phyloP scores from a whole-genome alignment of 1,284 basidiomycete genomes.

The Ceratobasidium papillatum region DNA sequence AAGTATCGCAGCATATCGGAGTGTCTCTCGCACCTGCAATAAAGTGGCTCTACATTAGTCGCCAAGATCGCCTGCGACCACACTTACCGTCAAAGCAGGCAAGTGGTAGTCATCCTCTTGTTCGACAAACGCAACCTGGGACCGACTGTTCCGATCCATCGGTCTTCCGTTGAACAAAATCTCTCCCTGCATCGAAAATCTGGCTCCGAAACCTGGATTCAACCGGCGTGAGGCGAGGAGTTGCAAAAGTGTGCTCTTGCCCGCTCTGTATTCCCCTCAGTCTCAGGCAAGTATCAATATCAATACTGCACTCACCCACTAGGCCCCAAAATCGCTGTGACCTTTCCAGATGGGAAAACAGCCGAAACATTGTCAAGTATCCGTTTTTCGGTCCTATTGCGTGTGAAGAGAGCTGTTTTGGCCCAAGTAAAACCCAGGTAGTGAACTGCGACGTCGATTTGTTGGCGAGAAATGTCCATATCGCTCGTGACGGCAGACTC shows the following conservation, averaged over 20 bases:
- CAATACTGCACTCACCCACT: conserved; percentile 40
- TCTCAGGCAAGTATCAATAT: not conserved
- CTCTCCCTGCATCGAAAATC: conserved; percentile 51
- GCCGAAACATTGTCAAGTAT: conserved; percentile 57
- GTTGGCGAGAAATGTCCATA: conserved; percentile 53
- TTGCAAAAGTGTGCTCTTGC: conserved; percentile 60
- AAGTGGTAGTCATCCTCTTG: conserved; percentile 62
- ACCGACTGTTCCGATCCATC: conserved; percentile 48
- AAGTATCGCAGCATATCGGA: conserved; percentile 60
- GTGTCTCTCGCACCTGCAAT: conserved; percentile 53
- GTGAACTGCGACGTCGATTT: conserved; percentile 53
- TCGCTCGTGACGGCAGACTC: conserved; percentile 50
- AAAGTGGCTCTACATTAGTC: not conserved
- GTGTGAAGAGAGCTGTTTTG: conserved; percentile 46
- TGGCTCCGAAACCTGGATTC: conserved; percentile 51
- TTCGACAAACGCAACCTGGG: conserved; percentile 60
- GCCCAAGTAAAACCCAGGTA: conserved; percentile 51
- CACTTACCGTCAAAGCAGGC: conserved; percentile 56
- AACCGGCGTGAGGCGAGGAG: conserved; percentile 55
- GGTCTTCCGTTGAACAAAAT: conserved; percentile 53
- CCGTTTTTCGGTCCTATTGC: conserved; percentile 6
- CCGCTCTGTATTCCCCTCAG: conserved; percentile 54
- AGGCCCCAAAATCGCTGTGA: conserved; percentile 56
- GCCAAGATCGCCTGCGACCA: conserved; percentile 44
- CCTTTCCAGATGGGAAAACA: conserved; percentile 57